Evolutionary conservation across 352 stramenopile species (phyloP), one percentile per base, ranked within the genome.

Genomic region (Peronospora farinosa): DNA sequence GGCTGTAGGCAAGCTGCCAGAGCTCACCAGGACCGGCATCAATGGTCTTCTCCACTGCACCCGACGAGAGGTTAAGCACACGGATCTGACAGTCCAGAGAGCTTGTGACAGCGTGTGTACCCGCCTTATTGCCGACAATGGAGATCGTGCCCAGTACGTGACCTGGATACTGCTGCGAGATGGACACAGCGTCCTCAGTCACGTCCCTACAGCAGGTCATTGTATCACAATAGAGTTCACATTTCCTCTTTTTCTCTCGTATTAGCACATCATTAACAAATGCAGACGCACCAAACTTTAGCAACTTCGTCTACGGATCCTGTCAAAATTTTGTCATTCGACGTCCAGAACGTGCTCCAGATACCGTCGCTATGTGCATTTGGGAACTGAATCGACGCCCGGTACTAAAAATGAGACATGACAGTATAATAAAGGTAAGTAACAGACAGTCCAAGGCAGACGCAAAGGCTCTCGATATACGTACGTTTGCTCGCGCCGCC

Each of bases 271-370:
- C 10, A 46, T 11, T 16, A 13, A 40, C 12, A 3, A 6, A 42
- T 12, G 5, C 7, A n/a, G n/a, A 52, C 70, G 43, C 40, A 86
- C 84, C 84, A 95, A 21, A 68, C 74, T 65, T 91, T 92, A 48
- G 83, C 84, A 13, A 90, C 79, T 64, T 94, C 85, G 50, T 95
- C 85, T 42, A 94, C 78, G 1, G 83, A 94, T 38, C 83, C 85
- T 7, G 81, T 90, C 38, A 95, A 65, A 65, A 95, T 88, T 64
- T 91, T 86, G 65, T 92, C 79, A 55, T 87, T 80, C 40, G 69
- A 70, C 39, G 85, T 94, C 85, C 85, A 95, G 63, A 85, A 89
- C 31, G 82, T 88, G 67, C 74, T 91, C 80, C 84, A 95, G 40
- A 95, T 88, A 53, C 83, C 82, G 50, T 93, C 83, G 55, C 78